Percentiles rank a stretch among this genome's conserved stretches.
phyloP scores from a whole-genome alignment of 108 stramenopile species.

The Nitzschia inconspicua region DNA sequence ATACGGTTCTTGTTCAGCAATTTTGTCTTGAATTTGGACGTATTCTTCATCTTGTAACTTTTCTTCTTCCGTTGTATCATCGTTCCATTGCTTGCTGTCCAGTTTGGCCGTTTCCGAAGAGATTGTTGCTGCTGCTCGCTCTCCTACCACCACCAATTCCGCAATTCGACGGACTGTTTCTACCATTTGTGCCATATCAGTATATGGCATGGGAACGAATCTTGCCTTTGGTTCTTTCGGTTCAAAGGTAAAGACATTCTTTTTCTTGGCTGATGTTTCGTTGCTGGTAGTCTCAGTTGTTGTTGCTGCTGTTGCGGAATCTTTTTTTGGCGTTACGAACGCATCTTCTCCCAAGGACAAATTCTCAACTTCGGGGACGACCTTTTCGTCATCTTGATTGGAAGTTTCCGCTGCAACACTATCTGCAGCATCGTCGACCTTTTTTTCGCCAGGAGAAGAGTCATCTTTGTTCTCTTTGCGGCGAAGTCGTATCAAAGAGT shows the following conservation, averaged over 20 bases:
- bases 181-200: constrained; percentile 40
- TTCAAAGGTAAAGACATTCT: background rate
- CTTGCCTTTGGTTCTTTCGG: constrained; percentile 12
- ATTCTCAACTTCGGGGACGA: too few relatives aligned
- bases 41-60: constrained; percentile 11
- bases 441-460: too few relatives aligned
- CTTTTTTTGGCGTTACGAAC: background rate
- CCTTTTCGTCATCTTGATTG: too few relatives aligned
- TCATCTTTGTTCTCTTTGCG: too few relatives aligned
- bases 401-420: too few relatives aligned
- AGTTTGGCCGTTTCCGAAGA: constrained; percentile 15
- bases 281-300: background rate
- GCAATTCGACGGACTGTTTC: constrained; percentile 72
- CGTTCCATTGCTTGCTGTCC: background rate
- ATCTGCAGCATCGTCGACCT: too few relatives aligned
- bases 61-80: constrained; percentile 8
- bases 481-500: constrained; percentile 1
- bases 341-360: background rate
- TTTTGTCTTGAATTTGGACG: constrained; percentile 5
- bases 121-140: constrained; percentile 32
- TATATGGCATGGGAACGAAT: constrained; percentile 39
- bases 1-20: constrained; percentile 33
- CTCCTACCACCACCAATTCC: constrained; percentile 72
- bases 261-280: background rate
- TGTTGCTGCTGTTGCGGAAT: background rate